phyloP scores from a whole-genome alignment of 129 eudicot genomes.

The Escallonia herrerae region DNA sequence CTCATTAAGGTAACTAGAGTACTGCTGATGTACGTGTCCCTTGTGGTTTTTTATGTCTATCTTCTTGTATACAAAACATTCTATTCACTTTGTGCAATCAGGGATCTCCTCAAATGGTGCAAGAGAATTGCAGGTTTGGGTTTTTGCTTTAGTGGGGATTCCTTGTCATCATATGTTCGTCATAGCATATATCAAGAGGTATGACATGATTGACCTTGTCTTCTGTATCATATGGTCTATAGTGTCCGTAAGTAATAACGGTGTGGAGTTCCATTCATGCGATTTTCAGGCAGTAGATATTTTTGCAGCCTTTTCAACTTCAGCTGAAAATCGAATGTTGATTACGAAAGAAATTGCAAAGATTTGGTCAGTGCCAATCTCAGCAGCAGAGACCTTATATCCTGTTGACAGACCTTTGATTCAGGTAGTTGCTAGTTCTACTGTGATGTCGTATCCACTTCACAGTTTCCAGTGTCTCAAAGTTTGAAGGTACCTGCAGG shows the following conservation, averaged over 20 bases:
- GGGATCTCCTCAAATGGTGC: constrained; percentile 94
- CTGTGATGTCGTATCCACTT: not conserved
- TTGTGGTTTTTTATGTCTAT: not conserved
- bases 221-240: not conserved
- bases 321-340: constrained; percentile 44
- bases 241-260: constrained; percentile 6
- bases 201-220: constrained; percentile 2
- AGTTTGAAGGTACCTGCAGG: constrained; percentile 35
- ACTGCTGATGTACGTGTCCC: no score
- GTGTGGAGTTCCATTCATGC: not conserved
- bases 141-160: constrained; percentile 28
- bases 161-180: constrained; percentile 30
- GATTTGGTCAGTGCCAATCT: constrained; percentile 53
- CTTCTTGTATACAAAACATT: not conserved
- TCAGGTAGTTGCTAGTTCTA: constrained; percentile 37
- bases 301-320: constrained; percentile 72
- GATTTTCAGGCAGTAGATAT: constrained; percentile 83
- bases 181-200: constrained; percentile 68
- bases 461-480: constrained; percentile 2
- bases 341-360: constrained; percentile 62
- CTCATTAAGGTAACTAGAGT: constrained; percentile 54
- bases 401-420: constrained; percentile 64
- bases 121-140: constrained; percentile 70
- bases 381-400: constrained; percentile 37
- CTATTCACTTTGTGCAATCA: constrained; percentile 22